Evolutionary conservation across 805 yeast species (phyloP), one percentile per base, ranked within the genome.

Genomic region (Ogataea pini): DNA sequence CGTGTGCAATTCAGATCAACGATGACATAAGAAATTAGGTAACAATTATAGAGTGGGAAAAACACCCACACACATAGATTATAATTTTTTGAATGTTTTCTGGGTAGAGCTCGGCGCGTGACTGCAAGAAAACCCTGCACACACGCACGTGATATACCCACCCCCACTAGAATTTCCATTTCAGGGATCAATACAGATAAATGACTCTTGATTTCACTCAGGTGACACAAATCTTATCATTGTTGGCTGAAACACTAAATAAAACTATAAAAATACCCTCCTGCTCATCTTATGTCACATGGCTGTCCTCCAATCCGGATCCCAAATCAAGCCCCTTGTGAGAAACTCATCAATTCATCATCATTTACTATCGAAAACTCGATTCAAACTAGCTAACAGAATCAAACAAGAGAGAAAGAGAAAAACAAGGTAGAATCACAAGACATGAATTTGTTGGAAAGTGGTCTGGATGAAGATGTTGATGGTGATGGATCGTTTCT

Each of bases 371-470:
- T 18, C 24, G 24, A 34, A 9, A 18, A 22, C 24, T 37, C 47
- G 34, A 49, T 46, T 43, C 45, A 46, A 41, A 41, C 53, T 42
- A 43, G 47, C 50, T 51, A 38, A 48, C 49, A 47, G 42, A 27
- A 51, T 28, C 40, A 33, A 46, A 29, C 38, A 37, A 36, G 16
- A 33, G 24, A 48, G 31, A 33, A 17, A 34, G 24, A 17, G 10
- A 18, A 4, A 28, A 28, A 28, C 14, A 28, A 12, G 31, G 4
- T 28, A 17, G 17, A 34, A 32, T 17, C 36, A 32, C 20, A 32
- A n/a, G 16, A 34, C 20, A 34, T 34, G 37, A 34, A 34, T 34
- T 20, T 12, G 16, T 10, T 34, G 24, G n/a, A 34, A 12, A 19
- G n/a, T 19, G 14, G 24, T 13, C 43, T 39, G 32, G 42, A 41